Evolutionary conservation across 495 filamentous ascomycete genomes (phyloP).

Genomic region (Wilcoxina mikolae): DNA sequence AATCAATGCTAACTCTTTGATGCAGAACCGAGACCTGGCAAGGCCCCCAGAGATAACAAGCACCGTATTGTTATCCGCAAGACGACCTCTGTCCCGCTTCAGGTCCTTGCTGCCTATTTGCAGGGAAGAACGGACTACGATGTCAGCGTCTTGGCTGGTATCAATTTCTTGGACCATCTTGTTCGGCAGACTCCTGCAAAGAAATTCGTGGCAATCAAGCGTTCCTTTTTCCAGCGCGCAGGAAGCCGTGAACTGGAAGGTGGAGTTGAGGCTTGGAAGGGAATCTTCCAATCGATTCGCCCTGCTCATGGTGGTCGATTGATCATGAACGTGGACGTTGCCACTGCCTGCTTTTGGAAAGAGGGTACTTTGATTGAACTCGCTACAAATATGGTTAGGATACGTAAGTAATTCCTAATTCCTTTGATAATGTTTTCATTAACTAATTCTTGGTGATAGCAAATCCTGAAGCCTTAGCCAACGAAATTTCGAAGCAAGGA

Average conservation of each 20-base stretch:
- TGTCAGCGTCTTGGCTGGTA: slow-evolving; percentile 52
- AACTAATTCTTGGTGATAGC: too few species aligned
- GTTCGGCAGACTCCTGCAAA: slow-evolving; percentile 60
- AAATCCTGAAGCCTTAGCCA: slow-evolving; percentile 18
- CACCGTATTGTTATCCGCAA: slow-evolving; percentile 45
- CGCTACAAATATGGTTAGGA: slow-evolving; percentile 1
- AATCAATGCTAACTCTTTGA: slow-evolving; percentile 27
- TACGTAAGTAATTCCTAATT: slow-evolving; percentile 6
- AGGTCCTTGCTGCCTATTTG: slow-evolving; percentile 51
- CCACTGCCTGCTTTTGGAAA: slow-evolving; percentile 63
- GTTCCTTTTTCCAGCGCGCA: slow-evolving; percentile 52
- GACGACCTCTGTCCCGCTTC: slow-evolving; percentile 47
- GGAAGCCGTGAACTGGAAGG: slow-evolving; percentile 35
- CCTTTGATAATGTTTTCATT: too few species aligned
- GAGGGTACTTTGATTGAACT: slow-evolving; percentile 29
- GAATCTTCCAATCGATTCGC: slow-evolving; percentile 67
- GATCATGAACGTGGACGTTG: slow-evolving; percentile 68
- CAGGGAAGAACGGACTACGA: slow-evolving; percentile 42
- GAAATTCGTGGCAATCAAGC: slow-evolving; percentile 51
- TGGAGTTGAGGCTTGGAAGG: slow-evolving; percentile 65
- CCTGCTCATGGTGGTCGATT: slow-evolving; percentile 38
- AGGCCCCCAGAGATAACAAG: slow-evolving; percentile 30
- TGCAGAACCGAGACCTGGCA: too few species aligned
- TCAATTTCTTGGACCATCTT: slow-evolving; percentile 84
- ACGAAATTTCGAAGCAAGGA: slow-evolving; percentile 9